Evolutionary conservation across 768 basidiomycete species (phyloP), one percentile per base, ranked within the genome.

Genomic region (Lanmaoa rubissima): DNA sequence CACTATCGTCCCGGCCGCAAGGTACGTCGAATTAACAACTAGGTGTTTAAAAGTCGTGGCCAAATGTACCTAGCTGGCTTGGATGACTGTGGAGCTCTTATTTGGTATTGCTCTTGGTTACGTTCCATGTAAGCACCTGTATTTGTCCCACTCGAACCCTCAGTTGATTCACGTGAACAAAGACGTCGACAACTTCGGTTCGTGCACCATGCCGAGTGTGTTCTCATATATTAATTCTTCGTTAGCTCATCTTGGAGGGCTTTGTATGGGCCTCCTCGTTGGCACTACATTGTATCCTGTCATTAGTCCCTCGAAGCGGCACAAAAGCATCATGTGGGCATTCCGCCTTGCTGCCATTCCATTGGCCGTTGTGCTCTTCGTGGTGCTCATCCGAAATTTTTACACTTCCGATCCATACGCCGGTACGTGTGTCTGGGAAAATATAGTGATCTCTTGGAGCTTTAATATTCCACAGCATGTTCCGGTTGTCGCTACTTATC

Each of bases 161-260:
- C 6, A 19, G 34, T 43, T 71, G 53, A 74, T 47, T 26, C 61
- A 60, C 63, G 6, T 24, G 51, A 61, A 40, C 34, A 5, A 71
- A 83, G 91, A 86, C 58, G 85, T 97, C 14, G 96, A 98, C 67
- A 98, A 98, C 68, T 94, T 98, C 58, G 89, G 85, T 87, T 64
- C 43, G 79, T 72, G 58, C 35, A 47, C 40, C 35, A 43, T 44
- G 36, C 6, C 45, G 21, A 38, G 28, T 39, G 14, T 26, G 26
- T 34, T 12, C 16, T 11, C 10, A 9, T 16, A 11, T 34, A 13
- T 42, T 55, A n/a, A 63, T 49, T 10, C n/a, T 49, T 44, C 31
- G n/a, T 14, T 41, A 89, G 88, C 90, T 5, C 94, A 97, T 73
- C 79, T 96, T 9, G 94, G 95, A 46, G 92, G 92, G 13, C 87